Evolutionary conservation across 495 filamentous ascomycete genomes (phyloP).

Genomic region (Neurospora sp.): DNA sequence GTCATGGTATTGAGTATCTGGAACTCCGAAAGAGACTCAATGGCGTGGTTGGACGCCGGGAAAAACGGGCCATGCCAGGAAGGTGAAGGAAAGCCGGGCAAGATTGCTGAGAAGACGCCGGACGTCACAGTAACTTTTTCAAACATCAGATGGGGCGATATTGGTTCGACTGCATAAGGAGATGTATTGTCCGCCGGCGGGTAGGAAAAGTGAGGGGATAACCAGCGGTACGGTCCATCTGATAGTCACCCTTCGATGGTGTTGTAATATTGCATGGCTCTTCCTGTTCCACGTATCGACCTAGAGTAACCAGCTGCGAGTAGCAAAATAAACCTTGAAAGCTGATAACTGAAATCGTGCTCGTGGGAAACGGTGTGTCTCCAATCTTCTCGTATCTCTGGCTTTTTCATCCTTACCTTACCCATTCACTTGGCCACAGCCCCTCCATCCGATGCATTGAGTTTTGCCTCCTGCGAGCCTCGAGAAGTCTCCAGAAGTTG

Average conservation of each 20-base stretch:
- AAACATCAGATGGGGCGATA: constrained; percentile 56
- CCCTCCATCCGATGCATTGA: neutral
- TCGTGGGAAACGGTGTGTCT: neutral
- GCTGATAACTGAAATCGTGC: neutral
- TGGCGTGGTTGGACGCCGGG: constrained; percentile 54
- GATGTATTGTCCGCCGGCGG: neutral
- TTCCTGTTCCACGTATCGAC: neutral
- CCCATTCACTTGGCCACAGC: neutral
- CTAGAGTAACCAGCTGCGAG: neutral
- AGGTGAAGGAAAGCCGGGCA: constrained; percentile 37
- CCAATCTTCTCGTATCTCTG: neutral
- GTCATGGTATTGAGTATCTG: constrained; percentile 56
- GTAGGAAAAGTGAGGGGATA: neutral
- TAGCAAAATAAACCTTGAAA: neutral
- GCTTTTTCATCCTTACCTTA: neutral
- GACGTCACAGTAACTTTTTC: constrained; percentile 47
- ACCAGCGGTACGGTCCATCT: neutral
- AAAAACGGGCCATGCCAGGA: constrained; percentile 50
- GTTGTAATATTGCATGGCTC: neutral
- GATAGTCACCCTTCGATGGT: neutral
- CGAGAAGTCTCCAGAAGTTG: neutral
- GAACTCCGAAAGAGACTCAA: constrained; percentile 48
- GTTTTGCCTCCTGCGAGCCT: neutral
- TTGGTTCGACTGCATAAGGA: constrained; percentile 38
- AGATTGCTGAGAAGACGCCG: constrained; percentile 36